Base-by-base conservation (phyloP, 2,329 filamentous ascomycete genomes). In the Albifimbria verrucaria region DNA sequence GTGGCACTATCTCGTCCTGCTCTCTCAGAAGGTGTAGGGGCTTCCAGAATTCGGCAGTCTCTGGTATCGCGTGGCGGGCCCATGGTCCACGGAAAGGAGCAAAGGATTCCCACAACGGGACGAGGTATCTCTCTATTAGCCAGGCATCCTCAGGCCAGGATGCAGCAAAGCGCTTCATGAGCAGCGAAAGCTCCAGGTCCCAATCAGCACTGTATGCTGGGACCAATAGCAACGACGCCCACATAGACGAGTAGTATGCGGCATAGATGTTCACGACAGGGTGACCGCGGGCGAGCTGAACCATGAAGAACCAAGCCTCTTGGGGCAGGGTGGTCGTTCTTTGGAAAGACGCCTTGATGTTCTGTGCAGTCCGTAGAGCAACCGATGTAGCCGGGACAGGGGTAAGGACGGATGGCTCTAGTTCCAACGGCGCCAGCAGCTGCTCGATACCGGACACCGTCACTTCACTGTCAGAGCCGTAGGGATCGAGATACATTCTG, bases 401-500 rank as follows among this genome's bases (percentile, higher is more conserved):
- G 3, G 77, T 75, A 20, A 96, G 75, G 59, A 88, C 87, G 55
- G 71, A 66, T 53, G 70, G 65, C 63, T 75, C 63, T 68, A 72
- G 7, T 20, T 23, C 18, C 15, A 44, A 20, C 42, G 18, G 18
- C 11, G 18, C 18, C 42, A 44, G 18, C 15, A 17, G 42, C 20
- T 44, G 42, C 42, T 23, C 18, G 22, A 44, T 21, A 21, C 7
- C 20, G 18, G 18, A 10, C 18, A 23, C n/a, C 18, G 42, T 44
- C 17, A 92, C 81, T 68, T 96, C 91, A 15, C 81, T 71, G 28
- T 85, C 80, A 3, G 81, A 85, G 24, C 83, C 81, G 68, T 89
- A 96, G 0, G 92, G 92, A 63, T 96, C 90, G 58, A 97, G 77
- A 65, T 90, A 95, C 82, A 96, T 93, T 46, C 77, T 61, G 45